phyloP scores from a whole-genome alignment of 2,329 filamentous ascomycete species.

The Aspergillus latus region DNA sequence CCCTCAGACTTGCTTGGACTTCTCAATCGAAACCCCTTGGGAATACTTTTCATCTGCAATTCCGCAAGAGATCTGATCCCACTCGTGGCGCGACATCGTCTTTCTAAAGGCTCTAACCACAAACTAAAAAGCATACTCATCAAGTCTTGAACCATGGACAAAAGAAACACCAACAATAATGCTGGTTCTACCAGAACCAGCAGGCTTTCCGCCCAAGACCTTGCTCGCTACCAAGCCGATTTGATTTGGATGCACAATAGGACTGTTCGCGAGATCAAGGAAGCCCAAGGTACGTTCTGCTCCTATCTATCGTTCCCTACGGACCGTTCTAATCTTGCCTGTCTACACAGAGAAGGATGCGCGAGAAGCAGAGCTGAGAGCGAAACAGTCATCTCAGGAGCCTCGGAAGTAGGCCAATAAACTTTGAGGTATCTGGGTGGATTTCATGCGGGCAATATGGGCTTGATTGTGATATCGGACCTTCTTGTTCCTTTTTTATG shows the following conservation, averaged over 20 bases:
- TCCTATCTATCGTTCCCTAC: not conserved
- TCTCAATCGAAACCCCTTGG: no score
- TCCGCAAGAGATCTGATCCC: not conserved
- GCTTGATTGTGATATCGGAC: not conserved
- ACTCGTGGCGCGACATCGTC: no score
- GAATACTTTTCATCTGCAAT: no score
- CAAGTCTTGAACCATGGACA: not conserved
- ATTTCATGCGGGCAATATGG: not conserved
- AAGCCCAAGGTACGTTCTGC: slow-evolving; percentile 14
- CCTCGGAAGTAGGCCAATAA: not conserved
- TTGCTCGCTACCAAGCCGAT: slow-evolving; percentile 18
- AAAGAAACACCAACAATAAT: not conserved
- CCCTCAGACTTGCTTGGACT: no score
- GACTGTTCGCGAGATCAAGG: slow-evolving; percentile 19
- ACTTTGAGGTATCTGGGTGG: not conserved
- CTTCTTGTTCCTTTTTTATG: not conserved
- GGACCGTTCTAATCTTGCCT: not conserved
- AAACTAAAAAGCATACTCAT: not conserved
- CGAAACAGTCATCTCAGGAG: not conserved
- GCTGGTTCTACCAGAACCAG: not conserved
- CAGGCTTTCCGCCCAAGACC: slow-evolving; percentile 1
- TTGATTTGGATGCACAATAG: slow-evolving; percentile 20
- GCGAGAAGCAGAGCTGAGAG: not conserved
- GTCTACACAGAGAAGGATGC: not conserved
- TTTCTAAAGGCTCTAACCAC: no score